These are phyloP conservation scores for Pleodorina starrii DNA, from an alignment of 139 green algal species.

Conservation along the genomic window DNA sequence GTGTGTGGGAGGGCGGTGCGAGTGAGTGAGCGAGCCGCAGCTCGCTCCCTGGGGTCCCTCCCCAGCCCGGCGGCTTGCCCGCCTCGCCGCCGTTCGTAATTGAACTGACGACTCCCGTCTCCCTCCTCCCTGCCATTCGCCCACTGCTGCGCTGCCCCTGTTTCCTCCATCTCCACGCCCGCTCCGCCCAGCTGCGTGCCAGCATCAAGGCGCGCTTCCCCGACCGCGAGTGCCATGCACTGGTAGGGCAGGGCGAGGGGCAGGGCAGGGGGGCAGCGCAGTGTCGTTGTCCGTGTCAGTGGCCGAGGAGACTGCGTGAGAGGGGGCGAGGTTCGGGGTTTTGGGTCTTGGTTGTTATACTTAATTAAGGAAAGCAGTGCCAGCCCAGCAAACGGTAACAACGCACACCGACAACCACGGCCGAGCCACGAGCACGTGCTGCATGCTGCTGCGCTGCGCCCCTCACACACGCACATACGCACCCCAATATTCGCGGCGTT, in stretches of 20 bases:
- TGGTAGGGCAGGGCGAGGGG: conserved; percentile 64
- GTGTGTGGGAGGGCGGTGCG: too few relatives aligned
- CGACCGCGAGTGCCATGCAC: conserved; percentile 89
- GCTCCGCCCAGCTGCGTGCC: conserved; percentile 75
- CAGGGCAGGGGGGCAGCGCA: neutral
- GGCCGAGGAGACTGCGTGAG: neutral
- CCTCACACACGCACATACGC: neutral
- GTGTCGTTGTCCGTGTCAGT: neutral
- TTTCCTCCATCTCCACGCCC: neutral
- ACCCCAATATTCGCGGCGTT: neutral
- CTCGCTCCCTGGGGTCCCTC: neutral
- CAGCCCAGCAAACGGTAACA: too few relatives aligned
- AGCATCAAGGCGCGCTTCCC: conserved; percentile 95
- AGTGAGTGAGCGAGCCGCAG: too few relatives aligned
- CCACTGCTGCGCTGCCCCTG: neutral
- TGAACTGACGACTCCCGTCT: neutral
- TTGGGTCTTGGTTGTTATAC: too few relatives aligned
- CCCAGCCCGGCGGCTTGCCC: neutral
- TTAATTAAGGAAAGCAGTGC: too few relatives aligned
- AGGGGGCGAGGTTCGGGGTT: neutral
- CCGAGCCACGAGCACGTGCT: neutral
- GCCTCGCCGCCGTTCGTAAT: neutral
- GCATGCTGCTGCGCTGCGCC: neutral
- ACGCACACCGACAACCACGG: too few relatives aligned
- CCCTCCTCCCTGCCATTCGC: neutral